Evolutionary conservation across 2,329 filamentous ascomycete species (phyloP), one percentile per base, ranked within the genome.

Genomic region (Corynespora cassiicola): DNA sequence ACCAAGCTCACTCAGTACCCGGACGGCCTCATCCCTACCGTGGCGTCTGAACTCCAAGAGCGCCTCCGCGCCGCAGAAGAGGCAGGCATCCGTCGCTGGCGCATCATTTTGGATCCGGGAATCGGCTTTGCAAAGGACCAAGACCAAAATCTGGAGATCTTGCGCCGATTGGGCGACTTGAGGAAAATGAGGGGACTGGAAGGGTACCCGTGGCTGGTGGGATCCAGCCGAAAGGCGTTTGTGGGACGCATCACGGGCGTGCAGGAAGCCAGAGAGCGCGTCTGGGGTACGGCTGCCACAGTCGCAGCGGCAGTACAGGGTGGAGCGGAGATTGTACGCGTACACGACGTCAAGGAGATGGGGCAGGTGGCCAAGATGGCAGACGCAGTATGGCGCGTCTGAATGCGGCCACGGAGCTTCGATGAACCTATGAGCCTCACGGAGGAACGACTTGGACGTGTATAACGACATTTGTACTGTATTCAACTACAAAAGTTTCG

Each of bases 341-440:
- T 99, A 26, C 94, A 99, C 71, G 92, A 97, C 73, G 87, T 91
- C 10, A 71, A 75, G 39, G 88, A 94, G 74, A 97, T 97, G 92
- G 76, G 72, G 25, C 80, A 90, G 69, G 90, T 96, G 20, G 84
- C 83, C 2, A 86, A 80, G 63, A 92, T 97, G 85, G 83, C 89
- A 7, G 92, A 97, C 78, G 91, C 90, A n/a, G 90, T 96, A 37
- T 95, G 88, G 81, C 78, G 88, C 54, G 47, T 57, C 4, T 54
- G 27, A 50, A 31, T 24, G n/a, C n/a, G n/a, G n/a, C n/a, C n/a
- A n/a, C n/a, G n/a, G n/a, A n/a, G n/a, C n/a, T n/a, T n/a, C n/a
- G n/a, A n/a, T n/a, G n/a, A n/a, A n/a, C n/a, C n/a, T n/a, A n/a
- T n/a, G n/a, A n/a, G n/a, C n/a, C n/a, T n/a, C n/a, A n/a, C n/a